Evolutionary conservation across 1,284 basidiomycete species (phyloP).

Genomic region (Trichosporon ovoides): DNA sequence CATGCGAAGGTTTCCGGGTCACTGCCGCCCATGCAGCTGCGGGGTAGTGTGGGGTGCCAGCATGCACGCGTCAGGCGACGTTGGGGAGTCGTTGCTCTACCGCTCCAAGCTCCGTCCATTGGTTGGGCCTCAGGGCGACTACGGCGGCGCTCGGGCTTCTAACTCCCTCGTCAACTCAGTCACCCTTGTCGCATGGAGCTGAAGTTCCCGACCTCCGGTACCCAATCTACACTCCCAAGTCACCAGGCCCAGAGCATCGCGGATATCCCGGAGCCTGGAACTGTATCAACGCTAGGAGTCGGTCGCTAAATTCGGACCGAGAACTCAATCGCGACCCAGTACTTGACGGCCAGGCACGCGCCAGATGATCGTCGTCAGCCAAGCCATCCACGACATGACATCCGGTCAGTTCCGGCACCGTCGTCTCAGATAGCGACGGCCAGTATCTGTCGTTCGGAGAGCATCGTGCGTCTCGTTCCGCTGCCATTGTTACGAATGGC

Average conservation of each 20-base stretch:
- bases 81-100: background rate
- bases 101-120: background rate
- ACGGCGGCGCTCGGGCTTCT: constrained; percentile 1
- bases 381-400: background rate
- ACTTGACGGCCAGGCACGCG: background rate
- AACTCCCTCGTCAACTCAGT: background rate
- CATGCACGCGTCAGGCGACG: no score
- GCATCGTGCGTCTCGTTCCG: background rate
- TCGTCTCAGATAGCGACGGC: no score
- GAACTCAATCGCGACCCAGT: background rate
- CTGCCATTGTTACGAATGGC: background rate
- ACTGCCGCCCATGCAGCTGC: background rate
- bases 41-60: no score
- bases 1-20: background rate
- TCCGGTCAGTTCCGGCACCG: background rate
- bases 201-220: no score
- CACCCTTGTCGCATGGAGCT: background rate
- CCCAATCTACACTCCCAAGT: no score
- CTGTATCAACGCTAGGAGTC: no score
- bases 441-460: background rate
- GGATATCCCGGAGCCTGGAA: no score
- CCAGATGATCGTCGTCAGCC: background rate
- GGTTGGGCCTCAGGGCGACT: background rate
- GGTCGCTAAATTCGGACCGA: no score
- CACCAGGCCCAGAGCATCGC: background rate